A percentile compares a stretch with the other conserved stretches of the same genome.
phyloP scores from a whole-genome alignment of 139 green algal genomes.

The Chlamydomonas sphaeroides region DNA sequence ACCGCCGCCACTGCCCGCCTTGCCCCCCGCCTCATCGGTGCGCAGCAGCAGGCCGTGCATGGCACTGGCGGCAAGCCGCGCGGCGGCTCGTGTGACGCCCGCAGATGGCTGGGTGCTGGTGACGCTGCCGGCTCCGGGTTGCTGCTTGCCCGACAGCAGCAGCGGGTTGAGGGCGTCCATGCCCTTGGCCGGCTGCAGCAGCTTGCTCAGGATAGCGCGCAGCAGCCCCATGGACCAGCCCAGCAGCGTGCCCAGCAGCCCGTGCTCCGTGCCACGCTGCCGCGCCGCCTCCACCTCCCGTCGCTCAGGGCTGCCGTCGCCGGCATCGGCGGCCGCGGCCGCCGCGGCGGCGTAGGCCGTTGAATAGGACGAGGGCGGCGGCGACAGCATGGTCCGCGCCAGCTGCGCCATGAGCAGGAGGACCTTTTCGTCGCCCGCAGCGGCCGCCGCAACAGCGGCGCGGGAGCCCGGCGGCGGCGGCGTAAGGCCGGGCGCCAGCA shows the following conservation, averaged over 20 bases:
- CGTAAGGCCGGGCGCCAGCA: too few species aligned
- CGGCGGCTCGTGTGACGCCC: conserved; percentile 3
- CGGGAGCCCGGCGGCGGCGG: not conserved
- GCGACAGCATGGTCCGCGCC: conserved; percentile 12
- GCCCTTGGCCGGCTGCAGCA: conserved; percentile 14
- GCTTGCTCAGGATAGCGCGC: not conserved
- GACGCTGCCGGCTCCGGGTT: not conserved
- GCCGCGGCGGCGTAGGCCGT: not conserved
- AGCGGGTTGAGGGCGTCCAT: conserved; percentile 1
- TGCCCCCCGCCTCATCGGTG: not conserved
- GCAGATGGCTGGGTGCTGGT: not conserved
- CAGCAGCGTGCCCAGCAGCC: conserved; percentile 18
- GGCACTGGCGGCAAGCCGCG: conserved; percentile 4
- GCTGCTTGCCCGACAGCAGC: conserved; percentile 10
- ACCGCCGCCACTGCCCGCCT: not conserved
- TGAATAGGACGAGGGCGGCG: not conserved
- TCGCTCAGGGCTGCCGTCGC: not conserved
- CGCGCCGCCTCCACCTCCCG: not conserved
- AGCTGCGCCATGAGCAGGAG: conserved; percentile 36
- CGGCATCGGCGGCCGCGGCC: not conserved
- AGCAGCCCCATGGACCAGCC: conserved; percentile 16
- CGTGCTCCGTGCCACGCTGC: too few species aligned
- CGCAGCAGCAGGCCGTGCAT: conserved; percentile 26
- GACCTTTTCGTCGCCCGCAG: conserved; percentile 16
- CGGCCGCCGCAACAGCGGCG: not conserved